Evolutionary conservation across 2,329 filamentous ascomycete species (phyloP), one percentile per base, ranked within the genome.

Genomic region (Ceratocystis harringtonii): DNA sequence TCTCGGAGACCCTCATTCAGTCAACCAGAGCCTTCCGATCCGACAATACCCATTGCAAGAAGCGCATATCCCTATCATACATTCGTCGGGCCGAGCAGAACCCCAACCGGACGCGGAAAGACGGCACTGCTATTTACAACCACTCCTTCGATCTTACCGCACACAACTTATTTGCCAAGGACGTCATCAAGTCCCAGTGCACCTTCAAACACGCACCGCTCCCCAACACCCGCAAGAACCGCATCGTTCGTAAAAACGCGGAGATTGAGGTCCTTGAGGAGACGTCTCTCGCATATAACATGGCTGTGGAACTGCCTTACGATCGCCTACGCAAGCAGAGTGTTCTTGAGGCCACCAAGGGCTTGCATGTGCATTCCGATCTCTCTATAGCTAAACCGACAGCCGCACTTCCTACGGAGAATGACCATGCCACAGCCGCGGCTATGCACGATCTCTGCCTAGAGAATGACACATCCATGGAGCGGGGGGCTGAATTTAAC

Each of bases 401-500:
- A 58, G 15, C 28, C 17, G 52, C 17, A 30, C 17, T 32, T 15
- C 12, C 12, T 17, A 58, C 22, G 3, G 52, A 58, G 28, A 57
- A 50, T 22, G 32, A 52, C 6, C 30, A 55, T n/a, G 12, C 41
- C 10, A 44, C 60, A 15, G 64, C 50, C 15, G 48, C 19, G 2
- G 62, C 32, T 3, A 4, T 60, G 36, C 50, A 55, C 7, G 65
- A 66, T 41, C 52, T 66, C 2, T 32, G 12, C 41, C 25, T 63
- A 52, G n/a, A 36, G 0, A 45, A 63, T 48, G 65, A 66, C 22
- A 66, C 65, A 17, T 63, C 65, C 4, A 61, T 58, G 3, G 65
- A 57, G 25, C 65, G 65, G 15, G 62, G 65, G 15, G 48, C 65
- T 17, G 65, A 63, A 19, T 66, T 66, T 30, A 63, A 62, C 41